Conservation (phyloP, 2,329 filamentous ascomycete species). For the Penicillium sp. region DNA sequence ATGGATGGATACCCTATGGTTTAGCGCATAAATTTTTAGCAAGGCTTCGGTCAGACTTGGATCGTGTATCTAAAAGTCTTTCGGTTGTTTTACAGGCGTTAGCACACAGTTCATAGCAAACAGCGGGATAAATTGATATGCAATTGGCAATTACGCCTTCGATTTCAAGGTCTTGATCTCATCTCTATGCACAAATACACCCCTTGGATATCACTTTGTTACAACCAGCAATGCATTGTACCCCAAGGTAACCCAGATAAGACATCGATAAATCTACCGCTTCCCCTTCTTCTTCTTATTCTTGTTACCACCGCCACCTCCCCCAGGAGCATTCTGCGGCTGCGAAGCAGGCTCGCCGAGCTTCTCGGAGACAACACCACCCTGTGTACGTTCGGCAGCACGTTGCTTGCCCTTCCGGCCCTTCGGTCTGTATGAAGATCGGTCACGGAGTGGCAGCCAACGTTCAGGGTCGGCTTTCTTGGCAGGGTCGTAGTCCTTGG, state of each 20-base stretch:
- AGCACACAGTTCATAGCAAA: neutral
- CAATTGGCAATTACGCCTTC: neutral
- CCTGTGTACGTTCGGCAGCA: conserved; percentile 76
- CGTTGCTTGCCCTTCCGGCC: conserved; percentile 90
- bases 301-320: conserved; percentile 45
- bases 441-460: conserved; percentile 87
- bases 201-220: neutral
- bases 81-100: neutral
- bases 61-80: neutral
- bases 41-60: neutral
- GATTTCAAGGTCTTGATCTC: neutral
- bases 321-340: conserved; percentile 31
- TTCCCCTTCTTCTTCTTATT: conserved; percentile 55
- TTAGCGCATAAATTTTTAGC: neutral
- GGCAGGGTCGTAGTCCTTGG: conserved; percentile 61
- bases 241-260: neutral
- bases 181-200: conserved; percentile 1
- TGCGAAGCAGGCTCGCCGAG: conserved; percentile 53
- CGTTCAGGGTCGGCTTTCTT: conserved; percentile 86
- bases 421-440: conserved; percentile 85
- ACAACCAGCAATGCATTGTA: neutral
- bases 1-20: neutral
- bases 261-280: conserved; percentile 31
- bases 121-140: neutral
- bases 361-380: conserved; percentile 75